Percentiles rank a stretch among this genome's conserved stretches.
Conservation (phyloP, 2,329 filamentous ascomycete genomes). For the Chaetomium sp. region DNA sequence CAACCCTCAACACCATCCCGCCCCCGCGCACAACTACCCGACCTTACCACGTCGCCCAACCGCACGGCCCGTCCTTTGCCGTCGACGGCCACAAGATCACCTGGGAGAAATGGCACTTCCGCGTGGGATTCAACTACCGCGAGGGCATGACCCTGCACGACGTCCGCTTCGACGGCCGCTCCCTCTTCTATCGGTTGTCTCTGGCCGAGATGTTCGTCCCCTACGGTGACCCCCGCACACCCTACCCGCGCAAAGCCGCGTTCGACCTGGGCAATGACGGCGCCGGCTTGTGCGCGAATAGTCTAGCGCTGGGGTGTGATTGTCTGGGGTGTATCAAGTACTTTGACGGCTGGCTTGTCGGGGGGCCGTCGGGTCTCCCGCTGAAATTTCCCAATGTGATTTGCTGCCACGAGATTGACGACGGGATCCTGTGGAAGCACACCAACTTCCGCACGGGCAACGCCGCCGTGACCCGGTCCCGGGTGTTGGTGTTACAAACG, state of each 20-base stretch:
- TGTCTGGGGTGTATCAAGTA: conserved; percentile 62
- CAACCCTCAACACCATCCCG: conserved; percentile 30
- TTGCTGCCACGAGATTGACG: conserved; percentile 65
- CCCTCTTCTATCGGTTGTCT: conserved; percentile 59
- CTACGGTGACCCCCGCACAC: conserved; percentile 59
- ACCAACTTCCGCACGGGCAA: conserved; percentile 60
- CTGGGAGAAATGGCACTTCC: conserved; percentile 65
- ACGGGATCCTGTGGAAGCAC: conserved; percentile 66
- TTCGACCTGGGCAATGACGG: conserved; percentile 68
- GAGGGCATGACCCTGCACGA: conserved; percentile 68
- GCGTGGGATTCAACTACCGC: conserved; percentile 61
- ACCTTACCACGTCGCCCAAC: conserved; percentile 55
- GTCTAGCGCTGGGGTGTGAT: conserved; percentile 62
- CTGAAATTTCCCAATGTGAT: conserved; percentile 48
- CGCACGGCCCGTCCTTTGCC: conserved; percentile 60
- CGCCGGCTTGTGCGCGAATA: conserved; percentile 60
- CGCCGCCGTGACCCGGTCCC: conserved; percentile 52
- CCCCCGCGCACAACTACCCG: conserved; percentile 42
- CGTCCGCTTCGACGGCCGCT: conserved; percentile 58
- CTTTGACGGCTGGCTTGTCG: conserved; percentile 51
- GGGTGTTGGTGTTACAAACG: conserved; percentile 61
- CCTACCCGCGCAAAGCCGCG: conserved; percentile 63
- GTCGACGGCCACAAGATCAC: conserved; percentile 45
- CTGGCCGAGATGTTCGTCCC: conserved; percentile 65
- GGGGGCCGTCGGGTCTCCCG: conserved; percentile 41